phyloP scores from a whole-genome alignment of 2,329 filamentous ascomycete species.

The Alternaria atra region DNA sequence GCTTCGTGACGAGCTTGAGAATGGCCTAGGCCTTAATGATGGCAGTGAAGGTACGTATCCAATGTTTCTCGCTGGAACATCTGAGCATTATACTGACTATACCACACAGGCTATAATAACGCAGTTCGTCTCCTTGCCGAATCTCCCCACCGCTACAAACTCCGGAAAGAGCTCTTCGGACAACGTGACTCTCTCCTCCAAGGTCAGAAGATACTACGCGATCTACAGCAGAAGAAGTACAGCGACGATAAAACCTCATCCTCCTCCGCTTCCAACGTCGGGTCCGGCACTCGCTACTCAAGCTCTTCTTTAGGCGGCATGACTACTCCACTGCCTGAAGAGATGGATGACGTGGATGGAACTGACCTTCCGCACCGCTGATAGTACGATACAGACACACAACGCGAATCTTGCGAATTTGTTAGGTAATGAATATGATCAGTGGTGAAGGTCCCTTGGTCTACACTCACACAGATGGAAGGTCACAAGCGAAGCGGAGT shows the following conservation, averaged over 20 bases:
- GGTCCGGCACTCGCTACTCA: background rate
- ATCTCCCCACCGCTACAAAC: constrained; percentile 14
- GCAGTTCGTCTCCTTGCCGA: constrained; percentile 27
- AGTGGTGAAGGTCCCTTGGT: background rate
- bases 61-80: too few relatives aligned
- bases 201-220: constrained; percentile 21
- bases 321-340: background rate
- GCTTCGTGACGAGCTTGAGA: constrained; percentile 38
- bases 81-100: constrained; percentile 1
- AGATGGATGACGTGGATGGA: background rate
- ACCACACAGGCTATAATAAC: constrained; percentile 9
- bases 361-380: background rate
- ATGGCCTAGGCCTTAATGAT: constrained; percentile 31
- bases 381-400: background rate
- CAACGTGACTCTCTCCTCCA: constrained; percentile 21
- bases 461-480: too few relatives aligned
- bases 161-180: constrained; percentile 19
- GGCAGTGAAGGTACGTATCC: constrained; percentile 27
- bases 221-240: constrained; percentile 31
- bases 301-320: background rate
- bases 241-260: background rate
- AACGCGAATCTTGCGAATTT: background rate
- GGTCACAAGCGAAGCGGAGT: background rate
- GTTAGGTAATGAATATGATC: background rate
- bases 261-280: background rate